Base-by-base conservation (phyloP, 495 filamentous ascomycete genomes). In the Trichodelitschia bisporula region DNA sequence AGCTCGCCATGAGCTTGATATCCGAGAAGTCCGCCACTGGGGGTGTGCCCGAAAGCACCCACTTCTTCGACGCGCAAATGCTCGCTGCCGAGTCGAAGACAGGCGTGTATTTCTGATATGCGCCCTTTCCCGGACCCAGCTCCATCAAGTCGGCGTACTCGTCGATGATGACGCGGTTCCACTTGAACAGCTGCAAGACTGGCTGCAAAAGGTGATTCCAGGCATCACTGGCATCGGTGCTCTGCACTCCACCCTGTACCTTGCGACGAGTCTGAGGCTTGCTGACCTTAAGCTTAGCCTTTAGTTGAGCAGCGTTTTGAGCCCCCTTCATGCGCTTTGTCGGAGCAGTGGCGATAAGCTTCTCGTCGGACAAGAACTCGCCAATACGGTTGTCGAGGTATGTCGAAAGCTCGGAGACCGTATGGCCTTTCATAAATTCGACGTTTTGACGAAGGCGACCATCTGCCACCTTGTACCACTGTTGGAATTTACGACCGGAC, bases 31-130 rank as follows among this genome's bases (percentile, higher is more conserved):
- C 58, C 3, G 47, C 47, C 0, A 72, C 43, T 1, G 54, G 53
- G 0, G 72, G 73, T 1, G 73, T 79, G 2, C 64, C 73, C 0
- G 72, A 77, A 0, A 79, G 46, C 15, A 72, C 51, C 73, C 73
- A 79, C 33, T 61, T 64, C 6, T 61, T 59, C 49, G 16, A 64
- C 57, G 4, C 55, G 35, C 1, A 67, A 32, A 65, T 32, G 3
- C 48, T 33, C 0, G 38, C 29, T 16, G 46, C 43, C 21, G 32
- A 30, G 1, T 28, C 2, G 21, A 20, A 23, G 15, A n/a, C n/a
- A n/a, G n/a, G n/a, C n/a, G n/a, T n/a, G n/a, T n/a, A n/a, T 33
- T 46, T 40, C 4, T 51, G 38, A n/a, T n/a, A n/a, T n/a, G n/a
- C n/a, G n/a, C n/a, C n/a, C n/a, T n/a, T n/a, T n/a, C n/a, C n/a